Base-by-base conservation (phyloP, 352 stramenopile genomes). In the Globisporangium emineosum region DNA sequence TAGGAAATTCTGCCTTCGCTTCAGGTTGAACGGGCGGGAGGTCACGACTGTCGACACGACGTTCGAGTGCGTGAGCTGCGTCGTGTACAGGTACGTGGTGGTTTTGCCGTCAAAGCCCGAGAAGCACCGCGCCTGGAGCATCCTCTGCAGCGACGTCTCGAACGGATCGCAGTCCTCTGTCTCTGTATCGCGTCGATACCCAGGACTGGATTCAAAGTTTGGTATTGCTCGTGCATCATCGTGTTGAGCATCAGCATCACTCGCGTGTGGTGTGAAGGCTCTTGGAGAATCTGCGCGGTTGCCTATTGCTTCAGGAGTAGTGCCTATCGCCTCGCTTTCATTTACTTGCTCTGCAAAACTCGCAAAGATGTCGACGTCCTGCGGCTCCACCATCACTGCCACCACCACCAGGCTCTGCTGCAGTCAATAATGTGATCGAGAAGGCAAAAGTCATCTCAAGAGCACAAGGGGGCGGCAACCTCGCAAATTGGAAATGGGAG, bases 1-100 rank as follows among this genome's bases (percentile, higher is more conserved):
- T 21, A 58, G 23, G 9, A 30, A 47, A 21, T 45, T 40, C 40
- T 67, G 65, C 8, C 58, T 45, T 15, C 54, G 59, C 65, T 64
- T 61, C 27, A 61, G 64, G n/a, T 60, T 66, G 53, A 76, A 65
- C n/a, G 62, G 60, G 17, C 76, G 58, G 5, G 72, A 69, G 10
- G 81, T 91, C 50, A 89, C 78, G 27, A 82, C 75, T 0, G 79
- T 89, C 9, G 82, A 87, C 35, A 89, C 74, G 57, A 90, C 77
- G 56, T 83, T 89, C 9, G 82, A 88, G 27, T 71, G 79, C 32
- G 78, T 88, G 51, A 90, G 76, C 62, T 86, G 80, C 25, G 71
- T 87, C 27, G 81, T 84, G 50, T 72, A 72, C 35, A 84, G 45
- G 35, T 70, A 75, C n/a, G 70, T 79, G 30, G 78, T 77, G 17